A percentile compares a stretch with the other conserved stretches of the same genome.
Evolutionary conservation across 495 filamentous ascomycete species (phyloP).

Genomic region (Entonaema liquescens): DNA sequence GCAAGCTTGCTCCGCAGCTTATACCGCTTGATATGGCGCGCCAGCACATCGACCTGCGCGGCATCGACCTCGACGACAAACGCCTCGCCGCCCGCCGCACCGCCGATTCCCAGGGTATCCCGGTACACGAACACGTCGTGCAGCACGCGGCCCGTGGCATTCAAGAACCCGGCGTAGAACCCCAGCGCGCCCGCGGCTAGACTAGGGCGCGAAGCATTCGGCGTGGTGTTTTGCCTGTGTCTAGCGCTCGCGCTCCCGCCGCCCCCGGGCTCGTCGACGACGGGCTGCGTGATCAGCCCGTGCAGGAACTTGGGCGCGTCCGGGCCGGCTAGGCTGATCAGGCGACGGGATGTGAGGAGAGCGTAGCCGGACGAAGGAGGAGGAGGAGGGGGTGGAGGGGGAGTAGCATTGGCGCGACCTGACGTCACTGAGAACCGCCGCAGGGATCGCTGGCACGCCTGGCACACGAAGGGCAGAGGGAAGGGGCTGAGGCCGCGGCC

Average conservation of each 20-base stretch:
- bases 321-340: constrained; percentile 79
- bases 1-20: constrained; percentile 82
- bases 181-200: constrained; percentile 45
- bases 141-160: constrained; percentile 80
- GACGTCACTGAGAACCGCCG: constrained; percentile 27
- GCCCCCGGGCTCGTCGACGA: constrained; percentile 51
- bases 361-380: constrained; percentile 60
- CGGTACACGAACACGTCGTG: constrained; percentile 92
- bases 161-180: constrained; percentile 85
- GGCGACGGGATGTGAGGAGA: constrained; percentile 71
- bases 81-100: constrained; percentile 48
- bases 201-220: constrained; percentile 15
- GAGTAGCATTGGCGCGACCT: constrained; percentile 4
- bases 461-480: constrained; percentile 37
- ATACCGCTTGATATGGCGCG: constrained; percentile 79
- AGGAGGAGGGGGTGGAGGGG: constrained; percentile 32
- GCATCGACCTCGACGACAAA: constrained; percentile 88
- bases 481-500: background rate
- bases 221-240: constrained; percentile 13
- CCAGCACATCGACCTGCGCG: constrained; percentile 64
- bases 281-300: constrained; percentile 81
- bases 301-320: constrained; percentile 88
- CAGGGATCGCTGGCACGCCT: constrained; percentile 35
- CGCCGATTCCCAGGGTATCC: constrained; percentile 48
- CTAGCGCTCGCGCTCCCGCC: constrained; percentile 1